phyloP scores from a whole-genome alignment of 306 rosid species.

The Coriaria nepalensis region DNA sequence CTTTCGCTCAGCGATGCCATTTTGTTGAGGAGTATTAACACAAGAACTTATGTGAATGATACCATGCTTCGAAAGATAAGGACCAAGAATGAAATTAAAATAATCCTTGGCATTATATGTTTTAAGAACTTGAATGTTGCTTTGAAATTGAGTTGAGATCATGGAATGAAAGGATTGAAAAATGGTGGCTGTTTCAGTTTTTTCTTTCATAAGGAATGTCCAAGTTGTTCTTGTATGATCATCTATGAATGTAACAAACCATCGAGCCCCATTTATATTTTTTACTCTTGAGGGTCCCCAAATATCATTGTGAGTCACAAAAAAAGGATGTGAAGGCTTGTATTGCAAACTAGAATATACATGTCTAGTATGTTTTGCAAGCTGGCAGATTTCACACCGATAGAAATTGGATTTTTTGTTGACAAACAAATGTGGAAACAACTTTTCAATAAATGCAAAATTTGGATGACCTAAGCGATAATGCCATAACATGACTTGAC shows the following conservation, averaged over 20 bases:
- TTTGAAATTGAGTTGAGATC: not conserved
- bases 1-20: too few relatives aligned
- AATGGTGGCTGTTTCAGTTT: not conserved
- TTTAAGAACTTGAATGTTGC: not conserved
- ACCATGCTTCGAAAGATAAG: not conserved
- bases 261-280: not conserved
- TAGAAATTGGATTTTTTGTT: not conserved
- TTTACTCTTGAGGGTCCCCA: not conserved
- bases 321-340: not conserved
- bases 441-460: not conserved
- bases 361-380: constrained; percentile 2
- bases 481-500: too few relatives aligned
- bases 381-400: constrained; percentile 7
- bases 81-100: not conserved
- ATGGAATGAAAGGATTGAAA: not conserved
- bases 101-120: not conserved
- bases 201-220: not conserved
- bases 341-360: not conserved
- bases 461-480: not conserved
- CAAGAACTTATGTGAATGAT: not conserved
- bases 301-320: too few relatives aligned
- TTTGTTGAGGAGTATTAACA: too few relatives aligned
- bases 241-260: constrained; percentile 1
- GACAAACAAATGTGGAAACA: not conserved
- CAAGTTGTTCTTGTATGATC: not conserved